A percentile compares a stretch with the other conserved stretches of the same genome.
Evolutionary conservation across 257 asterid species (phyloP).

Genomic region (Coffea canephora): DNA sequence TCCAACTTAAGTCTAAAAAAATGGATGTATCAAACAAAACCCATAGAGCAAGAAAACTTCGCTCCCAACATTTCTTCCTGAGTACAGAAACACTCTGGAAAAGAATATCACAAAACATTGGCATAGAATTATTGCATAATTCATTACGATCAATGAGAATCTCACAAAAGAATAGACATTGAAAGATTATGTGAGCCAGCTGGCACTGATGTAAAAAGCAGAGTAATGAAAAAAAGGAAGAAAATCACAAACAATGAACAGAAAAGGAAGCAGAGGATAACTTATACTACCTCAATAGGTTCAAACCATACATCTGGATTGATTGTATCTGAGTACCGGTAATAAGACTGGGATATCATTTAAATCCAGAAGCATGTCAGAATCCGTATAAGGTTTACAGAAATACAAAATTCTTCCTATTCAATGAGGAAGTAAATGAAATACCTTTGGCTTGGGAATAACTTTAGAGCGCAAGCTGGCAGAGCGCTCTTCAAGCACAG

Average conservation of each 20-base stretch:
- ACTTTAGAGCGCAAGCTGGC: constrained; percentile 78
- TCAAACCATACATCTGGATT: constrained; percentile 99
- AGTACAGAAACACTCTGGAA: neutral
- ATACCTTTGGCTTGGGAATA: constrained; percentile 80
- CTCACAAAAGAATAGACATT: constrained; percentile 7
- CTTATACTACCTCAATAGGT: constrained; percentile 70
- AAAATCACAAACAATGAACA: neutral
- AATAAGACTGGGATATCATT: constrained; percentile 60
- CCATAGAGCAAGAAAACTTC: neutral
- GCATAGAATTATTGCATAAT: neutral
- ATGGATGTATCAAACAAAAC: neutral
- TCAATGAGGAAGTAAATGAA: constrained; percentile 9
- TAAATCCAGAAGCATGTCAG: constrained; percentile 16
- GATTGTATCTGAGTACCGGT: constrained; percentile 66
- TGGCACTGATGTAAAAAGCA: neutral
- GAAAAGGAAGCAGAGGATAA: constrained; percentile 9
- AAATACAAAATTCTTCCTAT: constrained; percentile 1
- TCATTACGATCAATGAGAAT: neutral
- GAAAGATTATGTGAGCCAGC: neutral
- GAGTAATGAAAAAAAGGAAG: neutral
- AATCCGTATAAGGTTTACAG: neutral
- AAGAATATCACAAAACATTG: neutral
- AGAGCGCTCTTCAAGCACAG: constrained; percentile 86
- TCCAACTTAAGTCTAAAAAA: neutral
- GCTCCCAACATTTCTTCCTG: neutral